Evolutionary conservation across 78 protist species (phyloP).

Genomic region (Dictyostelium discoideum): DNA sequence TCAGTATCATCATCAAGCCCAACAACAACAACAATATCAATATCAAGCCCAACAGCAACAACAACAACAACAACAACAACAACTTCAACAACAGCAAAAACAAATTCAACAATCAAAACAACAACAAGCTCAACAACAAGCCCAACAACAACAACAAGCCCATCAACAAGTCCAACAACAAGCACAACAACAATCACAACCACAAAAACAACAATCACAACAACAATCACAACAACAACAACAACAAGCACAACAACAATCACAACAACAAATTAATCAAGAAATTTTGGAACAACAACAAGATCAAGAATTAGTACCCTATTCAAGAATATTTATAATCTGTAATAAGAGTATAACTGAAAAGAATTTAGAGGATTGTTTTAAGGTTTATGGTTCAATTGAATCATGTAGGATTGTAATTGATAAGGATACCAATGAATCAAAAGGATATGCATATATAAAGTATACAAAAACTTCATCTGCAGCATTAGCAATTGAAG

Average conservation of each 20-base stretch:
- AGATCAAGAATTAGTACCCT: conserved; percentile 12
- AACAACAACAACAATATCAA: neutral
- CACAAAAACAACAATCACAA: neutral
- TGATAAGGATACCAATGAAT: conserved; percentile 29
- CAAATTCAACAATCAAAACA: neutral
- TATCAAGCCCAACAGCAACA: neutral
- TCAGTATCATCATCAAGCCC: neutral
- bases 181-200: neutral
- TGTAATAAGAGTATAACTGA: conserved; percentile 6
- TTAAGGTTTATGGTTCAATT: neutral
- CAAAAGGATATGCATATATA: conserved; percentile 33
- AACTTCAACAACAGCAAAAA: neutral
- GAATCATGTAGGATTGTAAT: conserved; percentile 33
- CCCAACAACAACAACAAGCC: neutral
- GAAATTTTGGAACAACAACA: neutral
- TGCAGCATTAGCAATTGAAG: conserved; percentile 65
- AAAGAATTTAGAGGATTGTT: neutral
- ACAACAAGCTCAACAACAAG: neutral
- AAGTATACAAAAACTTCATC: conserved; percentile 35
- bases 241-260: neutral
- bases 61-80: neutral
- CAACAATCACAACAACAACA: neutral
- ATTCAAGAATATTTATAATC: conserved; percentile 30
- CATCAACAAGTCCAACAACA: neutral
- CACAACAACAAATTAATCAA: neutral